Percentiles rank a stretch among this genome's conserved stretches.
phyloP scores from a whole-genome alignment of 2,329 filamentous ascomycete genomes.

The Colletotrichum viniferum region DNA sequence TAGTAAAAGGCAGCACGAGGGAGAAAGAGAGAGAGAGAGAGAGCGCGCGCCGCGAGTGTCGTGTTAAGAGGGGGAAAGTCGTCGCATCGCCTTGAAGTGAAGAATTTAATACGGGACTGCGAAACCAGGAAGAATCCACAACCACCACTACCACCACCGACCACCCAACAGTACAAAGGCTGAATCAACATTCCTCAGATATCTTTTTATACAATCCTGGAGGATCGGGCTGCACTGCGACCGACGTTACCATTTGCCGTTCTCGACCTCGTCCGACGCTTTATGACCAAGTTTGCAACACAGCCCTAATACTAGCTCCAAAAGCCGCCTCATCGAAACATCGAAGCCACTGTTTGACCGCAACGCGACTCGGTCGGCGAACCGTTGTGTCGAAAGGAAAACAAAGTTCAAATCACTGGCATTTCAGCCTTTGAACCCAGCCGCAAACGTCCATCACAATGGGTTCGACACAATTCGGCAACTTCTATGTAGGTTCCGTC shows the following conservation, averaged over 20 bases:
- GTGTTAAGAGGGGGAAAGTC: background rate
- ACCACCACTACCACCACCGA: background rate
- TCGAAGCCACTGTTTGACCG: background rate
- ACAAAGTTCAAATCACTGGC: background rate
- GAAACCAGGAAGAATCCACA: slow-evolving; percentile 3
- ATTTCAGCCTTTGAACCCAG: background rate
- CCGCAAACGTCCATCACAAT: slow-evolving; percentile 40
- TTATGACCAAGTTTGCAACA: background rate
- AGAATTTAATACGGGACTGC: background rate
- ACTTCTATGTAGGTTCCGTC: slow-evolving; percentile 56
- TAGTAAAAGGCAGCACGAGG: background rate
- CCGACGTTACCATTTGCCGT: background rate
- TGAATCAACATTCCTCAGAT: background rate
- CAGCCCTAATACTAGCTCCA: background rate
- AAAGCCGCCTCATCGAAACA: background rate
- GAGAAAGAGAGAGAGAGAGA: background rate
- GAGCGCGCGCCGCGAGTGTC: background rate
- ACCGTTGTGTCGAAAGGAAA: background rate
- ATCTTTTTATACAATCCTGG: background rate
- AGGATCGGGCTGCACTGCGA: background rate
- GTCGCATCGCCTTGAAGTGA: background rate
- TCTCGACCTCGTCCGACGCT: background rate
- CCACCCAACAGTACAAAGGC: background rate
- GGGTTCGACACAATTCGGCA: slow-evolving; percentile 66
- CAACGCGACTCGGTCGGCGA: background rate